Base-by-base conservation (phyloP, 805 yeast genomes). In the Cephaloascus albidus region DNA sequence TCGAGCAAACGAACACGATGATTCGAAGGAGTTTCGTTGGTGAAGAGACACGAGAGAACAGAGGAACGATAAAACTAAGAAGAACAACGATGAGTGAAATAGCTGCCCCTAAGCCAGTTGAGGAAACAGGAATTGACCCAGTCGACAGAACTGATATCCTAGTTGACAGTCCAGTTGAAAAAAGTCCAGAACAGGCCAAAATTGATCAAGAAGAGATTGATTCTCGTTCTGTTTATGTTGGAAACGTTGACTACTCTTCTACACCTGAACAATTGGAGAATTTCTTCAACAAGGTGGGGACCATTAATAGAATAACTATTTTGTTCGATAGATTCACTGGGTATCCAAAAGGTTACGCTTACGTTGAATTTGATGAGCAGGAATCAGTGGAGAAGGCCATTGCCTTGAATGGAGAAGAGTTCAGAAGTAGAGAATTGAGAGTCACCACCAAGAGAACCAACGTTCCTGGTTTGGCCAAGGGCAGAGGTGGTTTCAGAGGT, bases 261-360 rank as follows among this genome's bases (percentile, higher is more conserved):
- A 67, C 78, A 1, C 79, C 81, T 1, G 72, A 65, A 37, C 68
- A 63, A 37, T 51, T 77, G 41, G 80, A 76, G 43, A 55, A 56
- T 18, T 63, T 65, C 38, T 76, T 76, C 54, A 55, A 56, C 30
- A 45, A 42, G 2, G 62, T 58, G 32, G 82, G 81, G 2, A 52
- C 51, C 1, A 67, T 76, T 37, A 69, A 68, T 43, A 55, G 80
- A 45, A 68, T 77, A 10, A 77, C 83, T 1, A 65, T 77, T 18
- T 58, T 76, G 41, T 61, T 63, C 40, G 71, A 70, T 45, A 61
- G 61, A 35, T 58, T 48, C 45, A 61, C 72, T 1, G 75, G 76
- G 1, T 52, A 53, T 16, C 72, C 76, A 6, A 72, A 68, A 45
- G 85, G 85, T 2, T 76, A 74, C 50, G 86, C 85, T 1, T 81